These are phyloP conservation scores for Colletotrichum filicis DNA, from an alignment of 2,329 filamentous ascomycete species.

Conservation along the genomic window DNA sequence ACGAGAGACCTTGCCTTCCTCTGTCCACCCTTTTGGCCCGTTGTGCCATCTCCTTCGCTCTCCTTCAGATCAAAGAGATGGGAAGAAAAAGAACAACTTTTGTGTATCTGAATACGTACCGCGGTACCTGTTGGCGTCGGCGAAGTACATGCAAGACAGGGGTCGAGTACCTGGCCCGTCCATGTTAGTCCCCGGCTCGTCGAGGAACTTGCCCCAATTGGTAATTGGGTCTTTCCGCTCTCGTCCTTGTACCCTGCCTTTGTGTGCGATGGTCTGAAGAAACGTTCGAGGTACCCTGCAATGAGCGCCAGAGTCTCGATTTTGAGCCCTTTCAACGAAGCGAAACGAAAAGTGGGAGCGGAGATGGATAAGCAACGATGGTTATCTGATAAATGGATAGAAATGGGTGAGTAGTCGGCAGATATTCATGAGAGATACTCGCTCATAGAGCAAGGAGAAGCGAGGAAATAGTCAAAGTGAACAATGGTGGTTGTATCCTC, in stretches of 20 bases:
- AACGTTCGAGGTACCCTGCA: background rate
- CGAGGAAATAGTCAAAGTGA: background rate
- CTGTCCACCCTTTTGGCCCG: background rate
- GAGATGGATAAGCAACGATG: background rate
- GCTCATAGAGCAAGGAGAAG: background rate
- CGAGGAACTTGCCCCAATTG: constrained; percentile 5
- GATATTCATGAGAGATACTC: too few species aligned
- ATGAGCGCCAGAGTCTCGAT: background rate
- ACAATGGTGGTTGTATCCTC: background rate
- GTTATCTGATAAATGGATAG: background rate
- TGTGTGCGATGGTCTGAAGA: background rate
- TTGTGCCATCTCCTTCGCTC: background rate
- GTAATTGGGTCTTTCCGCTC: constrained; percentile 11
- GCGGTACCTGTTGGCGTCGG: background rate
- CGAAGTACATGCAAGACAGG: background rate
- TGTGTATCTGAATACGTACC: background rate
- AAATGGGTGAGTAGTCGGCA: background rate
- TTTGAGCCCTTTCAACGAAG: background rate
- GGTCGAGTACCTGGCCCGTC: constrained; percentile 13
- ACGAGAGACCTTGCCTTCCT: background rate
- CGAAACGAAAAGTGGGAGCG: background rate
- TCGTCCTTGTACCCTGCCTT: constrained; percentile 9
- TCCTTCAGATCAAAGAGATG: too few species aligned
- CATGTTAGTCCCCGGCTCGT: background rate
- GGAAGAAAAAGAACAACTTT: too few species aligned